phyloP scores from a whole-genome alignment of 2,329 filamentous ascomycete genomes.

The Trichophyton schoenleinii region DNA sequence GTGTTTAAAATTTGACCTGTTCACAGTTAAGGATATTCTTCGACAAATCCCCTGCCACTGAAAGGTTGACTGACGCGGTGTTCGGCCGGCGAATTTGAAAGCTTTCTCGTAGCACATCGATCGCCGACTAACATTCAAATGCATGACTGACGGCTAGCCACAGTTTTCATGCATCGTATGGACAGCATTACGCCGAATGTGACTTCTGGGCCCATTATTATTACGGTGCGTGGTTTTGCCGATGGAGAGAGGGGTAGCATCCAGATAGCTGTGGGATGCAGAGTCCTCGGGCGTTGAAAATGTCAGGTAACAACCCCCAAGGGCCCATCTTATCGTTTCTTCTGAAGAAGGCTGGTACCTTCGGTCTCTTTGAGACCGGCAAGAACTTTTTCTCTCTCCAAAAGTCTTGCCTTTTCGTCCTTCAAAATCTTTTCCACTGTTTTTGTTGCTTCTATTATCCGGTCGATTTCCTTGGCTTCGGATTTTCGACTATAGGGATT shows the following conservation, averaged over 20 bases:
- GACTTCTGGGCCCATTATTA: neutral
- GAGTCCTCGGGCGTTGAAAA: neutral
- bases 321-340: constrained; percentile 24
- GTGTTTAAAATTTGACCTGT: neutral
- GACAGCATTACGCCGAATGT: neutral
- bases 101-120: no score
- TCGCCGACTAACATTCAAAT: no score
- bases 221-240: neutral
- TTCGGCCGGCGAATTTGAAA: no score
- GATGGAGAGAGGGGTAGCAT: neutral
- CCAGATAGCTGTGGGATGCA: neutral
- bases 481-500: constrained; percentile 64
- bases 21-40: neutral
- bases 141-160: neutral
- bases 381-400: constrained; percentile 49
- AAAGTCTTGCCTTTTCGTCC: constrained; percentile 50
- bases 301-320: neutral
- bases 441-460: constrained; percentile 49
- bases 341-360: constrained; percentile 27
- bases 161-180: neutral
- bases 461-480: constrained; percentile 53
- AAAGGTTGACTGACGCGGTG: no score
- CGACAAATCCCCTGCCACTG: no score
- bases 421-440: constrained; percentile 50
- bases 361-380: constrained; percentile 39